A percentile compares a stretch with the other conserved stretches of the same genome.
phyloP scores from a whole-genome alignment of 1,284 basidiomycete species.

The Stereum hirsutum region DNA sequence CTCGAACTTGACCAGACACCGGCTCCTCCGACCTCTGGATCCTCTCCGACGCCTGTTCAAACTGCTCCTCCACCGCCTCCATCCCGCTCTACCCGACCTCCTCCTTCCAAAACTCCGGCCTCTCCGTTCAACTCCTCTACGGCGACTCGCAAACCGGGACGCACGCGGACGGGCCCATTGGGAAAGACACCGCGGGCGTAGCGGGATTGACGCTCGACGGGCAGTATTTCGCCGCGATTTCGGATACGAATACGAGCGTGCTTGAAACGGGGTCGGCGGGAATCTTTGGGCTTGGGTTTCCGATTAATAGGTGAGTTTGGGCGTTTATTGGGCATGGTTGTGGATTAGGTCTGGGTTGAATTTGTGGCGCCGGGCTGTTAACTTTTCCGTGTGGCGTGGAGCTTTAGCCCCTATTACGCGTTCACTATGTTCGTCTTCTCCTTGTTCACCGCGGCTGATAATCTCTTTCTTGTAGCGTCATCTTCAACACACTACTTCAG shows the following conservation, averaged over 20 bases:
- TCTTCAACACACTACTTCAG: too few species aligned
- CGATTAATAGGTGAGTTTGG: conserved; percentile 19
- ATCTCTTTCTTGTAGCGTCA: too few species aligned
- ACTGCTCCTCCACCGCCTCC: conserved; percentile 12
- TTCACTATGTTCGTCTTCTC: too few species aligned
- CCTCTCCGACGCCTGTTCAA: conserved; percentile 22
- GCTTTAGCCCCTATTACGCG: too few species aligned
- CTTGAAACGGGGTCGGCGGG: conserved; percentile 24
- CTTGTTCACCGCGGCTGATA: too few species aligned
- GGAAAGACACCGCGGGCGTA: conserved; percentile 22
- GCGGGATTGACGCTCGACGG: conserved; percentile 20
- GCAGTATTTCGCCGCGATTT: conserved; percentile 26
- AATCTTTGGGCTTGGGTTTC: conserved; percentile 29
- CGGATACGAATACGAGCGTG: conserved; percentile 25
- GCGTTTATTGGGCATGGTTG: too few species aligned
- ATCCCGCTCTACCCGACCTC: conserved; percentile 21
- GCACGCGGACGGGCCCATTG: conserved; percentile 24
- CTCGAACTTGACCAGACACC: conserved; percentile 18
- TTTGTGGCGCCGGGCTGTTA: neutral
- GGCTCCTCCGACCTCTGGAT: conserved; percentile 31
- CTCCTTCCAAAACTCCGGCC: conserved; percentile 14
- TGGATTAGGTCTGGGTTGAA: too few species aligned
- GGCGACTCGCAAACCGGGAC: conserved; percentile 30
- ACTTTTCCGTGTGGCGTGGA: neutral
- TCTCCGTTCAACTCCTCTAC: conserved; percentile 19